Conservation (phyloP, 495 filamentous ascomycete genomes). For the Lindgomyces ingoldianus region DNA sequence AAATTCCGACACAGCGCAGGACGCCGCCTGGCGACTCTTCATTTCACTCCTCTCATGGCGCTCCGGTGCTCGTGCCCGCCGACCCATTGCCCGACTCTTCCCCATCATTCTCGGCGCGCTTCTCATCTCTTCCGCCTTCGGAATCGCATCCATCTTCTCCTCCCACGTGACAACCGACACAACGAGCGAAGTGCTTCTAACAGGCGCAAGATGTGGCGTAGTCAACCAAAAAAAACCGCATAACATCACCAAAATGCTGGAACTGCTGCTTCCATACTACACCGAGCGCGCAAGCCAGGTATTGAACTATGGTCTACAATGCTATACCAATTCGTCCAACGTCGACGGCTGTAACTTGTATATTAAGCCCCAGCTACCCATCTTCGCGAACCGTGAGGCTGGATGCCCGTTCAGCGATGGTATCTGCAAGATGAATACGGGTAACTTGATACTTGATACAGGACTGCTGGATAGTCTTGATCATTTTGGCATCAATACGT, state of each 20-base stretch:
- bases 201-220: constrained; percentile 5
- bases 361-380: constrained; percentile 9
- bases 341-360: constrained; percentile 17
- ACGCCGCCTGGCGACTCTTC: constrained; percentile 41
- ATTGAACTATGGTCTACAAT: constrained; percentile 16
- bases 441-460: constrained; percentile 8
- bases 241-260: not conserved
- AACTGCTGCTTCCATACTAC: not conserved
- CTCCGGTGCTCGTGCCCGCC: constrained; percentile 21
- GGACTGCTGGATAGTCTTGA: constrained; percentile 9
- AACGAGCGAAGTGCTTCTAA: constrained; percentile 26
- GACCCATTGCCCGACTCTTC: constrained; percentile 38
- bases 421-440: constrained; percentile 6
- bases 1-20: constrained; percentile 39
- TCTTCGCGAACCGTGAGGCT: not conserved
- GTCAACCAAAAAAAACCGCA: not conserved
- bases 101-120: constrained; percentile 40
- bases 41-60: not conserved
- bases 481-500: constrained; percentile 17
- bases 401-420: constrained; percentile 17
- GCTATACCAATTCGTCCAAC: constrained; percentile 18
- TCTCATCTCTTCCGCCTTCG: constrained; percentile 41
- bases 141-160: constrained; percentile 40
- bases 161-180: constrained; percentile 20
- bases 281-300: not conserved